phyloP scores from a whole-genome alignment of 2,329 filamentous ascomycete species.

The Calycina marina region DNA sequence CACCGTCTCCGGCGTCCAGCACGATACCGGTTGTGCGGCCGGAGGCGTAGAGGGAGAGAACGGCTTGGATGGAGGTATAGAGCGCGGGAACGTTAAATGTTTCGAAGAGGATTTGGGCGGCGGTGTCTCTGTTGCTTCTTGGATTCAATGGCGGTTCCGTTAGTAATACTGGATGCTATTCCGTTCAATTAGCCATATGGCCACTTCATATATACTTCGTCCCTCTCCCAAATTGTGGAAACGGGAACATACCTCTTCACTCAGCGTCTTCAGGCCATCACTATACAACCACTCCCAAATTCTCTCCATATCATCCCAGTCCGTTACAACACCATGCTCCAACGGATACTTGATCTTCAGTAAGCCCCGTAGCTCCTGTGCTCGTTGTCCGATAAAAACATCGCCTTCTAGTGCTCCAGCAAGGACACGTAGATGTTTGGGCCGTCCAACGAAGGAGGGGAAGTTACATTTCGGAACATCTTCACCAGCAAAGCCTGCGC shows the following conservation, averaged over 20 bases:
- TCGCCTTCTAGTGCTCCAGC: conserved; percentile 95
- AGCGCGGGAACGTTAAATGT: conserved; percentile 96
- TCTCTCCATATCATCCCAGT: conserved; percentile 99
- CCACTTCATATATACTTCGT: background rate
- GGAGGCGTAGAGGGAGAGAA: conserved; percentile 88
- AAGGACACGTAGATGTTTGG: conserved; percentile 87
- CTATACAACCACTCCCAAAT: conserved; percentile 98
- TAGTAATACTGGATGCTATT: conserved; percentile 83
- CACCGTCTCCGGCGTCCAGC: conserved; percentile 86
- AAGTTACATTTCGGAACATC: conserved; percentile 95
- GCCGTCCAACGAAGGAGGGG: conserved; percentile 89
- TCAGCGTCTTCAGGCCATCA: conserved; percentile 88
- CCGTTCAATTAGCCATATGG: too few relatives aligned
- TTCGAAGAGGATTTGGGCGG: conserved; percentile 95
- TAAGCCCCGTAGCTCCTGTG: conserved; percentile 76
- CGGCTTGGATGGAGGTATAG: conserved; percentile 93
- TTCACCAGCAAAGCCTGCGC: conserved; percentile 91
- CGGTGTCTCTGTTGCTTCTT: conserved; percentile 85
- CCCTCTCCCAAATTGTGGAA: background rate
- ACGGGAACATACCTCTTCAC: conserved; percentile 61
- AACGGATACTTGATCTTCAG: conserved; percentile 93
- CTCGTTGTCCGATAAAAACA: conserved; percentile 85
- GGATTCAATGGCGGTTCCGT: conserved; percentile 95
- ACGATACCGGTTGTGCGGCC: conserved; percentile 94
- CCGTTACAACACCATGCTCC: conserved; percentile 95